Conservation (phyloP, 1,284 basidiomycete genomes). For the Nidula niveotomentosa region DNA sequence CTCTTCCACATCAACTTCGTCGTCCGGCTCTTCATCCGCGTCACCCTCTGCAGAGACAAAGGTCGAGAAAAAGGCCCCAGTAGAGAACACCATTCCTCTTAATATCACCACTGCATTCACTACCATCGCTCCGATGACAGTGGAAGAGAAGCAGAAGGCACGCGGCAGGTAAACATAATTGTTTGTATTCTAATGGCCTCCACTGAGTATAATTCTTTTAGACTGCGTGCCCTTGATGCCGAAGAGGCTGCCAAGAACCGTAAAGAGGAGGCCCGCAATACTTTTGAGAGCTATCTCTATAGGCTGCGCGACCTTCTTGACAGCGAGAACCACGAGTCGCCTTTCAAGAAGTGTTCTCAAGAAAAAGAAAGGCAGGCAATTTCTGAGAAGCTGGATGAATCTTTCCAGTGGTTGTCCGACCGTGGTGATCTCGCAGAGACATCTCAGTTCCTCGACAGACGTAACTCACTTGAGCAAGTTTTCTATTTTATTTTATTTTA, state of each 20-base stretch:
- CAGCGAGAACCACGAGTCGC: conserved; percentile 59
- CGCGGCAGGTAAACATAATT: conserved; percentile 52
- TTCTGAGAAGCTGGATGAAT: conserved; percentile 62
- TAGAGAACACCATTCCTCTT: conserved; percentile 60
- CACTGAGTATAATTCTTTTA: conserved; percentile 26
- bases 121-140: conserved; percentile 69
- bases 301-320: conserved; percentile 83
- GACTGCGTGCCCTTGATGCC: conserved; percentile 77
- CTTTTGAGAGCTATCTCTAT: conserved; percentile 92
- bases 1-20: conserved; percentile 20
- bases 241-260: conserved; percentile 78
- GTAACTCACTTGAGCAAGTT: conserved; percentile 79
- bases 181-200: neutral
- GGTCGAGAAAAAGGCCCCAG: conserved; percentile 33
- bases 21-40: conserved; percentile 24
- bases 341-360: conserved; percentile 81
- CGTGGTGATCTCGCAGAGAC: conserved; percentile 85
- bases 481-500: neutral
- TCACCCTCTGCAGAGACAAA: conserved; percentile 25
- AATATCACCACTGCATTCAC: conserved; percentile 63
- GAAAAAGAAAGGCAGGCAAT: conserved; percentile 70
- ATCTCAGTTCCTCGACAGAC: conserved; percentile 70
- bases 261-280: conserved; percentile 90
- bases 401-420: conserved; percentile 84
- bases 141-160: conserved; percentile 70